Base-by-base conservation (phyloP, 2,329 filamentous ascomycete species). In the Aspergillus calidoustus region DNA sequence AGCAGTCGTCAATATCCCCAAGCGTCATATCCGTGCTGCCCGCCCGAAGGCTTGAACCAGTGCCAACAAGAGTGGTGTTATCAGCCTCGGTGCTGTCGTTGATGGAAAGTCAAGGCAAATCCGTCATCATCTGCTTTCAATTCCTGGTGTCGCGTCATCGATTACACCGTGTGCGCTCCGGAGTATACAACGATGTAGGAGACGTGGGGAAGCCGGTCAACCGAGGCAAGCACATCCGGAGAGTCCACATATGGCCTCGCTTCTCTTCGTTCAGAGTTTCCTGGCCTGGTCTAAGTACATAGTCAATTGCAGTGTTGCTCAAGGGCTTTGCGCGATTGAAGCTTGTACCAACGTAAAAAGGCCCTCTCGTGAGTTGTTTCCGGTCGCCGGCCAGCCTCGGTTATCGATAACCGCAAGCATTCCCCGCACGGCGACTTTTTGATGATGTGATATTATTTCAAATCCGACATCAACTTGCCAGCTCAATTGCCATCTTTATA, bases 371-470 rank as follows among this genome's bases (percentile, higher is more conserved):
- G 28, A 56, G 38, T 8, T 34, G 11, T 54, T 4, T 54, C 46
- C 11, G 46, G 23, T n/a, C 51, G 49, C 41, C 48, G 49, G 48
- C 34, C 44, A 52, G 51, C 60, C 60, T 62, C 60, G 60, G 60
- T 49, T 62, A 62, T 58, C 60, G 59, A 62, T 62, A 62, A 58
- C 54, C 34, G 48, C 23, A 9, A 9, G 6, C 43, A 59, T 28
- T 57, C 59, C 59, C 59, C 59, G 59, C 59, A 57, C 54, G 54
- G 8, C 31, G 46, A 44, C 52, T 54, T 57, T 50, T 51, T 9
- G 48, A 52, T 58, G 55, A 58, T 50, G 55, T 58, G 55, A 58
- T 58, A 25, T 19, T 23, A 51, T 44, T 51, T 57, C 25, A 43
- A 54, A 54, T 43, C n/a, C n/a, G 22, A 13, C 23, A 25, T 44